Conservation (phyloP, 148 eudicot species). For the Vaccinium myrtillus region DNA sequence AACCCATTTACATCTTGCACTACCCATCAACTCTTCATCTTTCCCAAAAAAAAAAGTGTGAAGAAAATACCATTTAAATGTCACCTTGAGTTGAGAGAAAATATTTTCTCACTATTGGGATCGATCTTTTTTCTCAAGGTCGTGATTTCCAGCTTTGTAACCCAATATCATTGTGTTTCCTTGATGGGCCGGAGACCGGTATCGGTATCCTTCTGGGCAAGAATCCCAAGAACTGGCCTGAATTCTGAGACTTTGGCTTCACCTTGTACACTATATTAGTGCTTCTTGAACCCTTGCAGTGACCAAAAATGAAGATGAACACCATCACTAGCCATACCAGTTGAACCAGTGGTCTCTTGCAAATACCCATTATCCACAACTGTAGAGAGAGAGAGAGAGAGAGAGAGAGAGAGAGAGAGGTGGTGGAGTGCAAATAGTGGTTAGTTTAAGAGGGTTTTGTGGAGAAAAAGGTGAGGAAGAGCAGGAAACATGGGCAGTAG, state of each 20-base stretch:
- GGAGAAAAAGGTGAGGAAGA: conserved; percentile 11
- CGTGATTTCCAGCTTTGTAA: conserved; percentile 46
- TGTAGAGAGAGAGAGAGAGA: background rate
- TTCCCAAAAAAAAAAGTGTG: background rate
- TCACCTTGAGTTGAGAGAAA: conserved; percentile 13
- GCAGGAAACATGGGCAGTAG: conserved; percentile 20
- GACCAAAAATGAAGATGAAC: conserved; percentile 29
- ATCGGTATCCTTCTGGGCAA: conserved; percentile 56
- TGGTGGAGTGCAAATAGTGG: background rate
- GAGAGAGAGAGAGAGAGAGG: background rate
- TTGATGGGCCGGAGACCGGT: conserved; percentile 72
- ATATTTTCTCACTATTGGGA: background rate
- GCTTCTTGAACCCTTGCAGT: conserved; percentile 44
- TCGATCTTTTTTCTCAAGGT: conserved; percentile 33
- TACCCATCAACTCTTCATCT: background rate
- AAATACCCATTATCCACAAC: conserved; percentile 16
- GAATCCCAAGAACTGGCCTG: conserved; percentile 51
- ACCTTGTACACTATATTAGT: conserved; percentile 33
- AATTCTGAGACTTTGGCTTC: conserved; percentile 25
- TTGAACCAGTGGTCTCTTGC: conserved; percentile 14
- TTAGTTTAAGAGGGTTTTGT: conserved; percentile 13
- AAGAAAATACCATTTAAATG: background rate
- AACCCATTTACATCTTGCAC: conserved; percentile 10
- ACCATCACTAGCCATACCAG: conserved; percentile 26
- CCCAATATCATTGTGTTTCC: conserved; percentile 75